These are phyloP conservation scores for Lentinus tigrinus DNA, from an alignment of 768 basidiomycete species.

Conservation along the genomic window DNA sequence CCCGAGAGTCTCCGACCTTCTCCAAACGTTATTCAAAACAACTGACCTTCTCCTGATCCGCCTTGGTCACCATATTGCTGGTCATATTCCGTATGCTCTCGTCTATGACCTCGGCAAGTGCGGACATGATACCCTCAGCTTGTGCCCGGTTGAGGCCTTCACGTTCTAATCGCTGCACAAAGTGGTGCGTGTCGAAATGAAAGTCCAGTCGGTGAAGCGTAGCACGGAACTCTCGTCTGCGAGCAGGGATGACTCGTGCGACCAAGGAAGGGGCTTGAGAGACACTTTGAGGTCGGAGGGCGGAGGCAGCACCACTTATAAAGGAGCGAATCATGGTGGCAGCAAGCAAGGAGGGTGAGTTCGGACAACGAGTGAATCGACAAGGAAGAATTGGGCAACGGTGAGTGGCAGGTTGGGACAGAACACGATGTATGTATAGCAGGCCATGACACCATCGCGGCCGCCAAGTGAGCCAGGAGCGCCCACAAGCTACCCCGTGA, in stretches of 20 bases:
- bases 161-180: slow-evolving; percentile 85
- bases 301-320: background rate
- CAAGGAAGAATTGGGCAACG: background rate
- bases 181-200: slow-evolving; percentile 95
- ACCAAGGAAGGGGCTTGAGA: background rate
- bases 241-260: background rate
- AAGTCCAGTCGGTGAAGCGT: slow-evolving; percentile 43
- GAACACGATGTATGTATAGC: background rate
- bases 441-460: slow-evolving; percentile 1
- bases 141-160: slow-evolving; percentile 89
- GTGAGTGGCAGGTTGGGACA: background rate
- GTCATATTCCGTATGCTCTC: slow-evolving; percentile 97
- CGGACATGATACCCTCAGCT: slow-evolving; percentile 96
- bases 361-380: background rate
- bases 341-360: background rate
- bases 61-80: slow-evolving; percentile 92
- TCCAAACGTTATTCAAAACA: too few relatives aligned
- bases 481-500: slow-evolving; percentile 3
- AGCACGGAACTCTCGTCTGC: slow-evolving; percentile 28
- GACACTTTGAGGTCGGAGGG: background rate
- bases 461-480: background rate
- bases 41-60: slow-evolving; percentile 92
- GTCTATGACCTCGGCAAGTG: slow-evolving; percentile 95
- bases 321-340: slow-evolving; percentile 4
- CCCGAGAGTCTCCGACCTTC: too few relatives aligned